Conservation (phyloP, 169 alveolate genomes). For the Toxoplasma gondii region DNA sequence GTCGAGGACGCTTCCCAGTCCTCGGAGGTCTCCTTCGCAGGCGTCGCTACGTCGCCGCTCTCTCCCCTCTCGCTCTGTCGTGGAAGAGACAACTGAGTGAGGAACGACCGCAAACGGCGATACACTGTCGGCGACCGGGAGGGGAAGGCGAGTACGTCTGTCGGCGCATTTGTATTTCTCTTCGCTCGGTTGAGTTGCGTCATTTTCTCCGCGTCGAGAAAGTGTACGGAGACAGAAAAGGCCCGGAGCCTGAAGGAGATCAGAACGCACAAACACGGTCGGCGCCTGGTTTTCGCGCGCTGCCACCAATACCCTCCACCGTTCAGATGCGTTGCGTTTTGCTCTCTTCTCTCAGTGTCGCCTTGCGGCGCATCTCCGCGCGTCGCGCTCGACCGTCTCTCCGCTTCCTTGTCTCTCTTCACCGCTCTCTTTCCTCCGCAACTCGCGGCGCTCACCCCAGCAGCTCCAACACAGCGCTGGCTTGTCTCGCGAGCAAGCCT, state of each 20-base stretch:
- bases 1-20: neutral
- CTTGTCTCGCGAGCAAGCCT: neutral
- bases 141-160: neutral
- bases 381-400: no score
- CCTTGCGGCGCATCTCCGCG: no score
- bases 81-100: neutral
- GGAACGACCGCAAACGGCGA: neutral
- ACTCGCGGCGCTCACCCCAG: neutral
- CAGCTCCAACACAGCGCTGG: neutral
- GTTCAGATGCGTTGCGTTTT: no score
- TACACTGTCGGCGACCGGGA: neutral
- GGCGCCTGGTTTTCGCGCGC: no score
- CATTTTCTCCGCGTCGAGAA: neutral
- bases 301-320: no score
- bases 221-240: neutral
- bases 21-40: neutral
- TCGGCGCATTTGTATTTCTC: neutral
- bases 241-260: neutral
- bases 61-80: neutral
- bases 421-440: no score
- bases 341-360: no score
- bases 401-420: no score
- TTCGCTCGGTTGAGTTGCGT: neutral
- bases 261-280: no score
- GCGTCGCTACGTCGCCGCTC: neutral